Percentiles rank a stretch among this genome's conserved stretches.
Evolutionary conservation across 2,329 filamentous ascomycete genomes (phyloP).

Genomic region (Trichoderma sp.): DNA sequence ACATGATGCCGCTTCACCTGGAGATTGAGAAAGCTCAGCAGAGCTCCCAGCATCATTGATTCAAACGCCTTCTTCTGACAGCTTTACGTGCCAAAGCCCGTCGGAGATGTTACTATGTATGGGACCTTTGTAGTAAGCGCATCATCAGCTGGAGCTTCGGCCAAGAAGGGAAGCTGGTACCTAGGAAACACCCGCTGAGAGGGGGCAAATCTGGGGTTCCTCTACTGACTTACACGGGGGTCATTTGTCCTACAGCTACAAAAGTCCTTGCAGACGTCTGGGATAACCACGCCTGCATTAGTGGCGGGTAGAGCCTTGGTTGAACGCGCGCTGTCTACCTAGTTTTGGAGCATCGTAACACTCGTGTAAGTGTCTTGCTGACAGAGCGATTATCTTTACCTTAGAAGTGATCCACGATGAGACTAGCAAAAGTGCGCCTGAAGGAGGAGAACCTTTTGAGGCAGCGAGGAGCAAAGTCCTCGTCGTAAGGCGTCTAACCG

Average conservation of each 20-base stretch:
- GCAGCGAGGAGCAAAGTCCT: neutral
- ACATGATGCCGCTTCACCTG: constrained; percentile 7
- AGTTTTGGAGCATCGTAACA: neutral
- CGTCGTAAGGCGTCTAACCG: too few species aligned
- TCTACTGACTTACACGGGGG: neutral
- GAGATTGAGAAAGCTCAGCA: neutral
- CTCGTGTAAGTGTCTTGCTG: neutral
- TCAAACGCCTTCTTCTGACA: neutral
- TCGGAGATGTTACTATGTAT: neutral
- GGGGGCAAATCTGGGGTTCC: neutral
- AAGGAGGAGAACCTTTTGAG: neutral
- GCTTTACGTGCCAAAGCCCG: neutral
- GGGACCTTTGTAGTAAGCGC: neutral
- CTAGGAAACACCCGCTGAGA: neutral
- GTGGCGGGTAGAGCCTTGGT: neutral
- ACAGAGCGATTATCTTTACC: neutral
- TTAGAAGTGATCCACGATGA: neutral
- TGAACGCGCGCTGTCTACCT: neutral
- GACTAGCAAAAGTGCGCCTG: constrained; percentile 9
- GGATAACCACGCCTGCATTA: neutral
- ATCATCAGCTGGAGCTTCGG: neutral
- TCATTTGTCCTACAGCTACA: neutral
- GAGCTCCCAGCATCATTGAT: neutral
- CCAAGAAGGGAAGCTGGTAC: constrained; percentile 10
- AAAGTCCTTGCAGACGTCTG: neutral